phyloP scores from a whole-genome alignment of 495 filamentous ascomycete genomes.

The Trichoderma reesei region DNA sequence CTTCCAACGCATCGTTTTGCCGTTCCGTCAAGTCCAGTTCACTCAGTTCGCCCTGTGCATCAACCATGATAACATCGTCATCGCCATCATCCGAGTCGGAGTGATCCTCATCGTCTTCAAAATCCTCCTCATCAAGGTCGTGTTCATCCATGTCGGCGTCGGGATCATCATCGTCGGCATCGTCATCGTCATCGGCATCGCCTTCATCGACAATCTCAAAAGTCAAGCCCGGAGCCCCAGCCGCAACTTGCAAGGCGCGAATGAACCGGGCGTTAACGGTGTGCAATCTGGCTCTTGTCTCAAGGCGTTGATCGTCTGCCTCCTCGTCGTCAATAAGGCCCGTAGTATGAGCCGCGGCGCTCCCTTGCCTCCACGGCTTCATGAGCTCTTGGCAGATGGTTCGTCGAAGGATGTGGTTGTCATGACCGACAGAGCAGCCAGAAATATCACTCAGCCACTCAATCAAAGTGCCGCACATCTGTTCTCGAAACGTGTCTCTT shows the following conservation, averaged over 20 bases:
- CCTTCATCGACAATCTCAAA: conserved; percentile 53
- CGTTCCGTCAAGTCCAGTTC: conserved; percentile 26
- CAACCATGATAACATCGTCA: conserved; percentile 52
- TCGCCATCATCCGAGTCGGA: conserved; percentile 42
- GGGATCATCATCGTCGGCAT: conserved; percentile 42
- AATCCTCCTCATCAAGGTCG: conserved; percentile 32
- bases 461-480: conserved; percentile 97
- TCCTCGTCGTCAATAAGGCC: conserved; percentile 88
- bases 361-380: conserved; percentile 75
- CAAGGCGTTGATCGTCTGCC: conserved; percentile 20
- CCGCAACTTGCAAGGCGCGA: conserved; percentile 21
- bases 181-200: conserved; percentile 73
- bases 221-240: conserved; percentile 46
- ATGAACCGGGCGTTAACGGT: conserved; percentile 8
- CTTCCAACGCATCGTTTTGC: conserved; percentile 37
- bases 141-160: conserved; percentile 33
- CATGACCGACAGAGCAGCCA: conserved; percentile 73
- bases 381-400: conserved; percentile 86
- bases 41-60: conserved; percentile 2
- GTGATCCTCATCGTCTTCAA: conserved; percentile 40
- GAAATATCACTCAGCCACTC: conserved; percentile 93
- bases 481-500: conserved; percentile 88
- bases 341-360: conserved; percentile 70
- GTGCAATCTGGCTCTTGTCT: conserved; percentile 12
- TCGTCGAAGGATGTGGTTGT: conserved; percentile 68